Base-by-base conservation (phyloP, 805 yeast species). In the Hanseniaspora thailandica region DNA sequence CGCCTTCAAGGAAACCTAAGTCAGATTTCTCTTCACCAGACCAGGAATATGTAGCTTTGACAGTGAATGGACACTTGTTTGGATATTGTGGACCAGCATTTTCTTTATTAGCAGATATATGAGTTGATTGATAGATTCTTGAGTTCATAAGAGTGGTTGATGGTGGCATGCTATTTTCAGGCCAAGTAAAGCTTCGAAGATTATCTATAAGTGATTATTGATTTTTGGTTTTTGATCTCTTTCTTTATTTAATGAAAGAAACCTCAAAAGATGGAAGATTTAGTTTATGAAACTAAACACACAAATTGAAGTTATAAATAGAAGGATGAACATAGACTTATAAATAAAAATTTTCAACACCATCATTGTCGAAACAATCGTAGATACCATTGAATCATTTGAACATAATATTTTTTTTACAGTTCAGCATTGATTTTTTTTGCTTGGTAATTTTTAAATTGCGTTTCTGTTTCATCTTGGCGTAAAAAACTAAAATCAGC, bases 1-100 rank as follows among this genome's bases (percentile, higher is more conserved):
- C 97, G 48, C 94, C 95, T 68, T 93, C 97, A 20, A 89, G 76
- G 64, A 93, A 93, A 0, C 97, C 97, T 41, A 93, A 72, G 63
- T 93, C 97, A 45, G 85, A 84, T 53, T 81, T 85, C 61, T 84
- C 80, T 62, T 87, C 88, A 15, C 96, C 97, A 20, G 96, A 82
- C 96, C 96, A 89, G 23, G 96, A 86, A 63, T 85, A 90, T 38
- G 77, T 76, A 9, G 98, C 93, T 62, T 77, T 78, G 31, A 83
- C 95, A 62, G 75, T 74, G 66, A 86, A 86, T 4, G 94, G 94
- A n/a, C 54, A 50, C 17, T 76, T 70, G 28, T 69, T 68, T 31
- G 76, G 76, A 28, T 45, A 33, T 23, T 31, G 13, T n/a, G 36
- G 3, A 25, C 13, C n/a, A 20, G 8, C 20, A n/a, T 41, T 25